phyloP scores from a whole-genome alignment of 352 stramenopile species.

The Globisporangium canariense region DNA sequence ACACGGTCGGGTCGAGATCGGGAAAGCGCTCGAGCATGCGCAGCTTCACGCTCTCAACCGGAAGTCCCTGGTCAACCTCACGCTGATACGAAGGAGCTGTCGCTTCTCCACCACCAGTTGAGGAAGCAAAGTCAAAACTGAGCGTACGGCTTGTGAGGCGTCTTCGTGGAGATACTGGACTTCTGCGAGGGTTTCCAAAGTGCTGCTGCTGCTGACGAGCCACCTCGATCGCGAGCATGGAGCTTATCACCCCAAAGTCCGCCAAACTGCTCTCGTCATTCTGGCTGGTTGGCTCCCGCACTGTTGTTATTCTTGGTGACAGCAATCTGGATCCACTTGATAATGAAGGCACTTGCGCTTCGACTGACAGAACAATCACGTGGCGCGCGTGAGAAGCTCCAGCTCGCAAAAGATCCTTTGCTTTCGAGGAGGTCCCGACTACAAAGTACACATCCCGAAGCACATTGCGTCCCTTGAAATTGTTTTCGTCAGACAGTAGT shows the following conservation, averaged over 20 bases:
- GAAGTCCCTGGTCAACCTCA: constrained; percentile 48
- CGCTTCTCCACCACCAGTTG: neutral
- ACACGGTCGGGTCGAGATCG: constrained; percentile 43
- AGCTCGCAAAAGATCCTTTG: constrained; percentile 26
- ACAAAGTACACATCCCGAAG: constrained; percentile 33
- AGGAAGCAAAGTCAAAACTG: constrained; percentile 8
- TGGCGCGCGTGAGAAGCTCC: constrained; percentile 24
- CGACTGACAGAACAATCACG: constrained; percentile 28
- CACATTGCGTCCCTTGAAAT: constrained; percentile 15
- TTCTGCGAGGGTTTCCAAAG: neutral
- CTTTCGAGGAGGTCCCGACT: constrained; percentile 24
- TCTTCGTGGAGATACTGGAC: constrained; percentile 17
- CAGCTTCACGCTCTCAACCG: constrained; percentile 53
- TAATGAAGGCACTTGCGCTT: neutral
- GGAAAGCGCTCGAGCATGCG: constrained; percentile 48
- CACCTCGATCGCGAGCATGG: constrained; percentile 37
- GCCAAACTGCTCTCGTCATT: constrained; percentile 28
- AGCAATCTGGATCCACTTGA: neutral
- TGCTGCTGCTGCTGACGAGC: constrained; percentile 12
- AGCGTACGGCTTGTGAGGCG: constrained; percentile 21
- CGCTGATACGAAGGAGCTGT: constrained; percentile 28
- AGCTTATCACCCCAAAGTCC: constrained; percentile 39
- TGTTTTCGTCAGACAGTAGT: constrained; percentile 12
- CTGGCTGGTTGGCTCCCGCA: constrained; percentile 11
- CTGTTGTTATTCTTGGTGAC: constrained; percentile 1